Conservation (phyloP, 1,284 basidiomycete genomes). For the Ustilago shanxiensis region DNA sequence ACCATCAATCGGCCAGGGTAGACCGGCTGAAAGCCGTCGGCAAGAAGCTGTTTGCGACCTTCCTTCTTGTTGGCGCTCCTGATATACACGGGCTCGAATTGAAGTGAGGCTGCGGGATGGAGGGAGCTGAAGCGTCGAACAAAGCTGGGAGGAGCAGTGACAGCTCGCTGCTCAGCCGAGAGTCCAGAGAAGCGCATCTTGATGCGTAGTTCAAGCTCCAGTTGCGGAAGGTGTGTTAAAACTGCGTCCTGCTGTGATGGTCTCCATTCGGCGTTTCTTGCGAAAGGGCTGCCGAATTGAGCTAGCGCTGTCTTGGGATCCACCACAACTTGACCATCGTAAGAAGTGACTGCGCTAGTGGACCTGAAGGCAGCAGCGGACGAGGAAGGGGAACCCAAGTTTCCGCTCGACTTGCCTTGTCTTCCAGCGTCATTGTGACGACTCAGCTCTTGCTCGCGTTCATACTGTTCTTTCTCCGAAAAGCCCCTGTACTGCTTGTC, state of each 20-base stretch:
- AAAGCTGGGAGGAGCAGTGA: constrained; percentile 26
- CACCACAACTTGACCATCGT: background rate
- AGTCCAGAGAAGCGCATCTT: constrained; percentile 45
- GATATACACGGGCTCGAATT: constrained; percentile 17
- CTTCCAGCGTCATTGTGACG: background rate
- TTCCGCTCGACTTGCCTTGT: background rate
- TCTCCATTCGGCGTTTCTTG: constrained; percentile 16
- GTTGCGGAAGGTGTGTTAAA: constrained; percentile 7
- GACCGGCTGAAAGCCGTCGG: constrained; percentile 30
- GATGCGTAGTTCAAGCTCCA: constrained; percentile 20
- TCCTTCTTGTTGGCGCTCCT: constrained; percentile 15
- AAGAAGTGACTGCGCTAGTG: background rate
- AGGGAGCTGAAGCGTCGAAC: background rate
- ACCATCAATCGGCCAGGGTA: constrained; percentile 28
- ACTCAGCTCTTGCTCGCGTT: constrained; percentile 13
- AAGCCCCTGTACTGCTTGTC: constrained; percentile 4
- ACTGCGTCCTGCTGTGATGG: constrained; percentile 17
- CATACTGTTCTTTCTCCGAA: constrained; percentile 11
- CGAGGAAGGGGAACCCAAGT: background rate
- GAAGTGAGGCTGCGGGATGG: background rate
- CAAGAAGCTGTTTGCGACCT: constrained; percentile 17
- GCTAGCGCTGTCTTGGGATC: constrained; percentile 13
- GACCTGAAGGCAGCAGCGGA: background rate
- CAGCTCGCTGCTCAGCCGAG: constrained; percentile 8
- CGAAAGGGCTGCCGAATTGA: constrained; percentile 20